Base-by-base conservation (phyloP, 148 eudicot species). In the Camellia lanceoleosa region DNA sequence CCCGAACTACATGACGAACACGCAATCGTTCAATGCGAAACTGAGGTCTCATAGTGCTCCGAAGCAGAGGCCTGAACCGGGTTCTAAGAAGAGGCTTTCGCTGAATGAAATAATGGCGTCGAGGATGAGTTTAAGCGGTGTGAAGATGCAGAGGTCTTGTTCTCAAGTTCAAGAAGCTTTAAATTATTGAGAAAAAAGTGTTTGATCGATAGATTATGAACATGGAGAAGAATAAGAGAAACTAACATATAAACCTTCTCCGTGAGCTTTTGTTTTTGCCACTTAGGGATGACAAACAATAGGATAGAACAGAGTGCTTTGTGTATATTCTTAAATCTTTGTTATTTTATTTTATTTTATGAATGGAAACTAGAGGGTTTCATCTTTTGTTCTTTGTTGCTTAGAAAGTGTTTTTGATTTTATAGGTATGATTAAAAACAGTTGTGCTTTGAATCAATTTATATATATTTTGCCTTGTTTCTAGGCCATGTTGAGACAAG, bases 11-110 rank as follows among this genome's bases (percentile, higher is more conserved):
- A 95, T 95, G 98, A 90, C 93, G 0, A 85, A 88, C 64, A 95
- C 98, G 0, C 88, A 89, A 46, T 95, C 98, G 70, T 95, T 92
- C 80, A 79, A 82, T 55, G 98, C 97, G 58, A 95, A 95, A 81
- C 18, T 88, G 68, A 86, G 98, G 90, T 93, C 98, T 3, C 92
- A 92, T 4, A 95, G 98, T 59, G 97, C 97, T 1, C 98, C 98
- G 5, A 95, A 85, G 70, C 94, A 93, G 54, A 84, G 98, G 81
- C 94, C 96, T 1, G 98, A 89, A 67, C 69, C 77, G 8, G 87
- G 81, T 51, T 74, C 88, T 2, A 92, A 86, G 81, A 95, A 86
- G 81, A 80, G 87, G 79, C 52, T 93, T 0, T 87, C 97, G 5
- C 88, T 95, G 79, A 81, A 85, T 68, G 97, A 95, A 38, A 77